Evolutionary conservation across 1,284 basidiomycete species (phyloP).

Genomic region (Xerocomus minutiporus): DNA sequence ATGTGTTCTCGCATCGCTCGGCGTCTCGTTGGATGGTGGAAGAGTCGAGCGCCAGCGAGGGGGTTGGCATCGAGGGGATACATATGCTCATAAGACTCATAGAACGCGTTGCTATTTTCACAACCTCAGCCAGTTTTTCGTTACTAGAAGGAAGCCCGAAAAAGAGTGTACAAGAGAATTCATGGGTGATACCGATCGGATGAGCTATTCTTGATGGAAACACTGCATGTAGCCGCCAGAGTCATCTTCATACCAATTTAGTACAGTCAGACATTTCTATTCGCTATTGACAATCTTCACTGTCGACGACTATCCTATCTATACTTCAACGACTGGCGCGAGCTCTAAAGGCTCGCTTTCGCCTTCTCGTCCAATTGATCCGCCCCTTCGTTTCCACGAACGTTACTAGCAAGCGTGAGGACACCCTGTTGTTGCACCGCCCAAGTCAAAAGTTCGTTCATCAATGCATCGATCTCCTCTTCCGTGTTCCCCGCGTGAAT

Average conservation of each 20-base stretch:
- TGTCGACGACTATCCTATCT: no score
- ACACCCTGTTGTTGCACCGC: background rate
- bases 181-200: no score
- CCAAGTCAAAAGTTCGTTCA: slow-evolving; percentile 12
- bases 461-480: slow-evolving; percentile 13
- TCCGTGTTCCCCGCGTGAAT: slow-evolving; percentile 21
- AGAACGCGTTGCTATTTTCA: no score
- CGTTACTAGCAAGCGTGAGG: background rate
- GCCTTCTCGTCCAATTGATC: background rate
- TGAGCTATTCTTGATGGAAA: no score
- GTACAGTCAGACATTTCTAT: background rate
- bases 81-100: no score
- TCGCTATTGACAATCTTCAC: background rate
- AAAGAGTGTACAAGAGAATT: no score
- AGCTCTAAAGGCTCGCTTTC: background rate
- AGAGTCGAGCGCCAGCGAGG: background rate
- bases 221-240: no score
- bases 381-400: background rate
- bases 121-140: no score
- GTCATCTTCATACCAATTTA: no score
- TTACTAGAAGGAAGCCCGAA: no score
- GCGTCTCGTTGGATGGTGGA: background rate
- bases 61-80: no score
- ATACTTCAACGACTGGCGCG: background rate
- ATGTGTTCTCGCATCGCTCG: background rate